Conservation (phyloP, 768 basidiomycete species). For the Leccinellum albellum region DNA sequence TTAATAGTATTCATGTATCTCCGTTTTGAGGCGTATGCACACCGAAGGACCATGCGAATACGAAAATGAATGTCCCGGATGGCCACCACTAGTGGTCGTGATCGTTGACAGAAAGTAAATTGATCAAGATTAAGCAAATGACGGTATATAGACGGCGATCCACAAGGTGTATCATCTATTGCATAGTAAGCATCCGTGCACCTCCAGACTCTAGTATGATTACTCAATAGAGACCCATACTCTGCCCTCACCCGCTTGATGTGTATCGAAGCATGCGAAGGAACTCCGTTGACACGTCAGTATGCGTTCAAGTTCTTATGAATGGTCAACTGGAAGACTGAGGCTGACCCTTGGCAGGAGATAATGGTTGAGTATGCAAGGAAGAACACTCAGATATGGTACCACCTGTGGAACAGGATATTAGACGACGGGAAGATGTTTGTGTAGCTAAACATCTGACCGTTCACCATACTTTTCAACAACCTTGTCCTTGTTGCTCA, state of each 20-base stretch:
- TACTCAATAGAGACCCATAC: constrained; percentile 27
- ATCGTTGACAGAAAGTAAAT: no score
- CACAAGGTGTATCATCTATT: constrained; percentile 6
- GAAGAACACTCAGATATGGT: constrained; percentile 96
- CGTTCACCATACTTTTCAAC: constrained; percentile 85
- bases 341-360: constrained; percentile 82
- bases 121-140: no score
- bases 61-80: no score
- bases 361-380: constrained; percentile 87
- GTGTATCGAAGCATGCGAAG: constrained; percentile 77
- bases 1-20: no score
- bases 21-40: no score
- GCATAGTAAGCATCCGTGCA: neutral
- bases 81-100: no score
- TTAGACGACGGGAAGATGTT: neutral
- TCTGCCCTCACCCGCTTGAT: constrained; percentile 38
- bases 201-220: neutral
- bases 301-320: constrained; percentile 98
- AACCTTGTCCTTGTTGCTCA: constrained; percentile 87
- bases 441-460: constrained; percentile 14
- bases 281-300: constrained; percentile 83
- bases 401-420: constrained; percentile 49
- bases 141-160: no score
- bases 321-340: constrained; percentile 94
- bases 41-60: no score